Conservation (phyloP, 2,329 filamentous ascomycete species). For the Pezicula radicicola region DNA sequence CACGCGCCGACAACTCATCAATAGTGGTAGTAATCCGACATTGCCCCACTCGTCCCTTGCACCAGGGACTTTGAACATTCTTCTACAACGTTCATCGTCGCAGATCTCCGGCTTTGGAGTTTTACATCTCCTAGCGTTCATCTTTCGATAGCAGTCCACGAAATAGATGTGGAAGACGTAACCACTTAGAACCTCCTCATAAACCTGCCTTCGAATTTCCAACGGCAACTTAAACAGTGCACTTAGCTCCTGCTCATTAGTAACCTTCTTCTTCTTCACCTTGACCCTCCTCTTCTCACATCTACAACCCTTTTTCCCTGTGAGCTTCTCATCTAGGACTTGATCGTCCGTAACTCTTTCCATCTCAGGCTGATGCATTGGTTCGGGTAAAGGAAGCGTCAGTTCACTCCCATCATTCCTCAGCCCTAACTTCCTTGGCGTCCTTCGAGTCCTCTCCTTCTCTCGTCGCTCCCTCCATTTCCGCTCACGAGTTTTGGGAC, state of each 20-base stretch:
- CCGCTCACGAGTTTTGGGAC: not conserved
- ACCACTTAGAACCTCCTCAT: conserved; percentile 8
- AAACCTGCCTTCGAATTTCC: conserved; percentile 11
- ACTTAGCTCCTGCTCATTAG: conserved; percentile 1
- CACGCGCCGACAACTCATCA: conserved; percentile 12
- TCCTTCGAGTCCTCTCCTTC: not conserved
- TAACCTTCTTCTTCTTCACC: not conserved
- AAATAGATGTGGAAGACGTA: conserved; percentile 12
- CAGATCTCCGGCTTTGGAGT: not conserved
- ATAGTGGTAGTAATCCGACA: conserved; percentile 4
- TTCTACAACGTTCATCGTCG: not conserved
- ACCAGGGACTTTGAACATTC: conserved; percentile 4
- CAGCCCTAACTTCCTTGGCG: not conserved
- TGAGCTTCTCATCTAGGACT: not conserved
- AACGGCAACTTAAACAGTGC: conserved; percentile 7
- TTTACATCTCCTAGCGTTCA: conserved; percentile 7
- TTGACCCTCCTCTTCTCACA: too few species aligned
- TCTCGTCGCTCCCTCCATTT: not conserved
- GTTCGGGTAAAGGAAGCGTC: not conserved
- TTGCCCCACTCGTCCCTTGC: conserved; percentile 7
- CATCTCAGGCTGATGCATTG: not conserved
- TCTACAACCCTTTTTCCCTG: not conserved
- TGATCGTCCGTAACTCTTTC: not conserved
- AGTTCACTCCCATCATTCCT: not conserved
- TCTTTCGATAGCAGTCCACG: conserved; percentile 3